Evolutionary conservation across 306 rosid species (phyloP).

Genomic region (Alnus rubra): DNA sequence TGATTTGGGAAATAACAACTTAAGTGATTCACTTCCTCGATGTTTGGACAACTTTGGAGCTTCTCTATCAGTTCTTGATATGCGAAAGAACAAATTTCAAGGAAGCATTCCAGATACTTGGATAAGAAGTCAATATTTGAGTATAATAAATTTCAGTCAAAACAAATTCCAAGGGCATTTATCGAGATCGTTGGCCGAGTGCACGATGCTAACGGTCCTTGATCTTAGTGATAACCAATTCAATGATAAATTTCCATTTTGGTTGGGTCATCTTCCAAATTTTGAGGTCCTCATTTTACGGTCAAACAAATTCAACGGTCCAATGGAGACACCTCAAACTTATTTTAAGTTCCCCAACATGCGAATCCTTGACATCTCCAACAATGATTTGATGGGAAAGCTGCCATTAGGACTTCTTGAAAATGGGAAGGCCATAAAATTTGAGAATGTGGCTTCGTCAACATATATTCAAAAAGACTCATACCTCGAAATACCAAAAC

Average conservation of each 20-base stretch:
- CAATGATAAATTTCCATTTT: neutral
- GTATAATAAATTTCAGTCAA: neutral
- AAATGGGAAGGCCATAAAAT: too few relatives aligned
- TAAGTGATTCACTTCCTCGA: neutral
- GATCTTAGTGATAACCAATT: neutral
- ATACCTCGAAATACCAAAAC: rapidly evolving
- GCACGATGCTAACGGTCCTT: neutral
- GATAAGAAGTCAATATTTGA: neutral
- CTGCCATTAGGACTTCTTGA: too few relatives aligned
- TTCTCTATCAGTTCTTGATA: too few relatives aligned
- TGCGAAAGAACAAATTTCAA: neutral
- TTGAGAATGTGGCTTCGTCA: too few relatives aligned
- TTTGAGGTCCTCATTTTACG: neutral
- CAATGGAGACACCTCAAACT: too few relatives aligned
- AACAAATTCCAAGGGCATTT: neutral
- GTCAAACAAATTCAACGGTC: neutral
- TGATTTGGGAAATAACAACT: neutral
- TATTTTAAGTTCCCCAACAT: too few relatives aligned
- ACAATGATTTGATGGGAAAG: too few relatives aligned
- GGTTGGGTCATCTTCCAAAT: neutral
- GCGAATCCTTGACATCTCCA: too few relatives aligned
- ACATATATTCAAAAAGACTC: too few relatives aligned
- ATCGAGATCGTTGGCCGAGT: neutral
- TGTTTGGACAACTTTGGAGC: neutral
- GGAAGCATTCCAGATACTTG: neutral